These are phyloP conservation scores for Penicillium griseofulvum DNA, from an alignment of 2,329 filamentous ascomycete genomes.

Conservation along the genomic window DNA sequence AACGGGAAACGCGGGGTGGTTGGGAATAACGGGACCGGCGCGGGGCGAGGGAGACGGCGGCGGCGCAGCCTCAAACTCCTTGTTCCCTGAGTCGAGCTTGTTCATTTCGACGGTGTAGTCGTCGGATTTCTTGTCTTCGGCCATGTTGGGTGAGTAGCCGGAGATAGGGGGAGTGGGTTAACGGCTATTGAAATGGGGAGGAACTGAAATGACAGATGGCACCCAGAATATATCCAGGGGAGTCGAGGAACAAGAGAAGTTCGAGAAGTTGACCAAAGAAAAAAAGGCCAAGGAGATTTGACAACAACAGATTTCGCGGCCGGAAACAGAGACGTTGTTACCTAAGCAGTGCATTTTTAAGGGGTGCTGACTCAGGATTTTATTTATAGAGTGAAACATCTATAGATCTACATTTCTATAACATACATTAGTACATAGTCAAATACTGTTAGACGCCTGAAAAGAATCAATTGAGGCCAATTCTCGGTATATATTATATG, in stretches of 20 bases:
- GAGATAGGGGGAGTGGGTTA: constrained; percentile 1
- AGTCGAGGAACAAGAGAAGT: constrained; percentile 1
- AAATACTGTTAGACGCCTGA: not conserved
- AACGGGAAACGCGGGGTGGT: constrained; percentile 77
- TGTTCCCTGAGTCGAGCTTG: constrained; percentile 54
- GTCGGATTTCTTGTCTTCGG: constrained; percentile 82
- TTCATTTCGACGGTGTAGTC: constrained; percentile 72
- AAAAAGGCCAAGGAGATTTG: constrained; percentile 5
- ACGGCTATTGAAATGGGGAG: constrained; percentile 3
- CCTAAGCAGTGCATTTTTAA: constrained; percentile 4
- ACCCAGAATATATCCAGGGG: not conserved
- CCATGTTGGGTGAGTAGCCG: constrained; percentile 56
- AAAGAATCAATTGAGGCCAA: not conserved
- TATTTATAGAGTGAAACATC: not conserved
- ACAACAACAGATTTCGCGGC: constrained; percentile 13
- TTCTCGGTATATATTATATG: not conserved
- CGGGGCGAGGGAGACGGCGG: constrained; percentile 36
- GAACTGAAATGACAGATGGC: constrained; percentile 1
- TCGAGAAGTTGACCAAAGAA: constrained; percentile 2
- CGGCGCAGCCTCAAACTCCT: constrained; percentile 45
- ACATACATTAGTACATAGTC: not conserved
- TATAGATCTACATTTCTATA: not conserved
- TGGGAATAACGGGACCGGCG: constrained; percentile 54
- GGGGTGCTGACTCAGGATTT: constrained; percentile 13
- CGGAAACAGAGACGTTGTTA: constrained; percentile 5